Evolutionary conservation across 1,284 basidiomycete genomes (phyloP), one percentile per base, ranked within the genome.

Genomic region (Ustilago tritici): DNA sequence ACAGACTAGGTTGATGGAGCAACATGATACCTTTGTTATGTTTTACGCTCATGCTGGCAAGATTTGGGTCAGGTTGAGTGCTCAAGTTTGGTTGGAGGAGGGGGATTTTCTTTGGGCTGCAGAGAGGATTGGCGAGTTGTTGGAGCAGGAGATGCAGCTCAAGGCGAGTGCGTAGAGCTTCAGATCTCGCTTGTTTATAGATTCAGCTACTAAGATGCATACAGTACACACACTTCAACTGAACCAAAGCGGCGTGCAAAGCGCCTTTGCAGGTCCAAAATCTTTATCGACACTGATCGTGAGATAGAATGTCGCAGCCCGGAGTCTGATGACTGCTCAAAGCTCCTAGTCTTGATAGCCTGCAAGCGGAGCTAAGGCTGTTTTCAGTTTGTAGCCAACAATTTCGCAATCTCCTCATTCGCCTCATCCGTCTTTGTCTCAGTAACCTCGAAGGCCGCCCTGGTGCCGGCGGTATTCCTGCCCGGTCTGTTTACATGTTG

Each of bases 371-470:
- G 36, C 2, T 38, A 38, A 38, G 4, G 36, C 36, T 38, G 9
- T 3, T 28, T 46, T 35, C 56, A 71, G 12, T 63, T 71, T 5
- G 65, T 77, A 9, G 77, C 74, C 57, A 82, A 57, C 32, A 84
- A 50, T 78, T 89, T 89, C 47, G 92, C 92, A 66, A 95, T 88
- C 38, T 90, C 89, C 82, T 93, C 92, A 50, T 91, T 91, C 12
- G 91, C 92, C 64, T 90, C 89, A 76, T 92, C 90, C 76, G 88
- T 88, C 4, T 91, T 90, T 1, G 91, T 91, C 77, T 93, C 91
- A 73, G 93, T 95, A 49, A 95, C 93, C 76, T 93, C 93, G 87
- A 95, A 96, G 52, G 92, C 90, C 0, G 92, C 89, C 65, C 83
- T 65, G 3, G 56, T 65, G 1, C 12, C 35, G 23, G 60, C 43